Evolutionary conservation across 345 rosid species (phyloP), one percentile per base, ranked within the genome.

Genomic region (Crucihimalaya himalaica): DNA sequence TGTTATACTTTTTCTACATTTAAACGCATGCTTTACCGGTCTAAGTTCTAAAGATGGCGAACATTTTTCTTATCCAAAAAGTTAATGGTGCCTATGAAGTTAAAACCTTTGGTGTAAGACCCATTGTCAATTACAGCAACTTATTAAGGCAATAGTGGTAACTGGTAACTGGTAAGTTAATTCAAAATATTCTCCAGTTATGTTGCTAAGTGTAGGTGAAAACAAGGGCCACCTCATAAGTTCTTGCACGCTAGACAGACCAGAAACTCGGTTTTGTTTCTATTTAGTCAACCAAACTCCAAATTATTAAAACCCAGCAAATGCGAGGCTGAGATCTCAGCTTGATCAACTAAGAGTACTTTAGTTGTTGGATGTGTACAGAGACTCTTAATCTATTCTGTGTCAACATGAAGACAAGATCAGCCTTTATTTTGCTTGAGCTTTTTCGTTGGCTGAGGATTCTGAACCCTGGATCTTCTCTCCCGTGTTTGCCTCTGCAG

Each of bases 401-500:
- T 77, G 62, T 76, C 31, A 50, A 47, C 48, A 29, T 21, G 45
- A 70, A 39, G 28, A 57, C 40, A 53, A 23, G 5, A 60, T 52
- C 46, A 19, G 48, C 34, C 66, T 67, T 78, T 61, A 62, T 48
- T 46, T 78, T 54, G 54, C 66, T 67, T 72, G 77, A 39, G 72
- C 39, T 42, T 71, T 65, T 19, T 71, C 23, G 23, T 27, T 77
- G 25, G 50, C 27, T 42, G 69, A 60, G 56, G 68, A 58, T 50
- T 75, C 79, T 57, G 72, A 48, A 64, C 58, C 72, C 19, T 70
- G 52, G 2, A 71, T 72, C 54, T 73, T 45, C 70, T 73, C 66
- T 37, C 66, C 74, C 15, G 53, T 53, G 46, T 61, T 73, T 72
- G 74, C 51, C n/a, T 66, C 63, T 32, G 50, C 10, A n/a, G 10